These are phyloP conservation scores for Colletotrichum sp. DNA, from an alignment of 2,329 filamentous ascomycete genomes.

Conservation along the genomic window DNA sequence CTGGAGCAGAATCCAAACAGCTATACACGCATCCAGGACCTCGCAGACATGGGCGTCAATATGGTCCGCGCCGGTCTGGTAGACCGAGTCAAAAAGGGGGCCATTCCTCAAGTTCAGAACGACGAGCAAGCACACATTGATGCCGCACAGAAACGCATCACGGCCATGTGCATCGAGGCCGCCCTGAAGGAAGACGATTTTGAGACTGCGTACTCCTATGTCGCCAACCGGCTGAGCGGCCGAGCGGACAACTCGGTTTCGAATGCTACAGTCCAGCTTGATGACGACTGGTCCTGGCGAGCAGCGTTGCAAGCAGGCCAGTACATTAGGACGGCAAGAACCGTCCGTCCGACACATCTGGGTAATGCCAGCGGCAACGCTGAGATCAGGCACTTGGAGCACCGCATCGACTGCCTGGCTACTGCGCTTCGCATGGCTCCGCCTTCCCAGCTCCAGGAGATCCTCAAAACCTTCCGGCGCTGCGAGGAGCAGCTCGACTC, in stretches of 20 bases:
- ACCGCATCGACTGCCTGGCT: conserved; percentile 80
- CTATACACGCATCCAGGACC: conserved; percentile 77
- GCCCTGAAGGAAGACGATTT: conserved; percentile 80
- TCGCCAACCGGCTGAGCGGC: conserved; percentile 70
- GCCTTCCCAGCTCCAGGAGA: conserved; percentile 71
- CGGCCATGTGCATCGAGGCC: conserved; percentile 81
- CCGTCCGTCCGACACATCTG: conserved; percentile 62
- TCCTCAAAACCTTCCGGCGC: conserved; percentile 75
- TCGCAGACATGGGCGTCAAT: conserved; percentile 71
- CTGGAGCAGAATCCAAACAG: conserved; percentile 77
- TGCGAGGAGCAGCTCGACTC: conserved; percentile 80
- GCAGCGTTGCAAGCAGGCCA: conserved; percentile 81
- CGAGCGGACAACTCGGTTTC: conserved; percentile 28
- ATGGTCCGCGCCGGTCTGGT: conserved; percentile 67
- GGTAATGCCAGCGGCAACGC: conserved; percentile 64
- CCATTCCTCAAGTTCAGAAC: conserved; percentile 25
- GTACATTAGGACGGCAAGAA: conserved; percentile 64
- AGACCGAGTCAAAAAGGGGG: conserved; percentile 31
- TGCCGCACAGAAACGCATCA: conserved; percentile 68
- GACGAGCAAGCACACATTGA: conserved; percentile 29
- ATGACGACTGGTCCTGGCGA: conserved; percentile 77
- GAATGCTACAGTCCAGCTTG: conserved; percentile 26
- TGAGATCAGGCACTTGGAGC: conserved; percentile 75
- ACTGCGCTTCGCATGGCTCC: conserved; percentile 79
- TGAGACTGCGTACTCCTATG: conserved; percentile 85